Evolutionary conservation across 345 rosid species (phyloP).

Genomic region (Sonneratia caseolaris): DNA sequence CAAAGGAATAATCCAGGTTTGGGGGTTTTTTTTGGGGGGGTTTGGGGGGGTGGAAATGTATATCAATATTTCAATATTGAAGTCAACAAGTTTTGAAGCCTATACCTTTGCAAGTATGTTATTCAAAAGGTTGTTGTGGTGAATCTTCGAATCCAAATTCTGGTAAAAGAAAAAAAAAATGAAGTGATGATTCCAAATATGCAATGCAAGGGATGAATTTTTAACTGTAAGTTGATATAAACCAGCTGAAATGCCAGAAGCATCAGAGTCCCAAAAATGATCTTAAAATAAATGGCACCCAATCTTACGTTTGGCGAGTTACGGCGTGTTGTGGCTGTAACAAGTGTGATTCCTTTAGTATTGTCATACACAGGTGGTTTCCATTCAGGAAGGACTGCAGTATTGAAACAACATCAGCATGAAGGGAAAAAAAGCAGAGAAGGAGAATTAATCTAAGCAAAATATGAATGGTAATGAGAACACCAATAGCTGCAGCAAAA

Average conservation of each 20-base stretch:
- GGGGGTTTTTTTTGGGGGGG: no score
- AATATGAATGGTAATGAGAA: slow-evolving; percentile 1
- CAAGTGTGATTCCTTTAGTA: slow-evolving; percentile 57
- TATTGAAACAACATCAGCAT: slow-evolving; percentile 6
- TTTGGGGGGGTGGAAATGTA: no score
- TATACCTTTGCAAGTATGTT: slow-evolving; percentile 88
- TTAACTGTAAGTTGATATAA: not conserved
- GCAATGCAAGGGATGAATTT: not conserved
- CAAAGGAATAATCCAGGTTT: not conserved
- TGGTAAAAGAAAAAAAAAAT: slow-evolving; percentile 17
- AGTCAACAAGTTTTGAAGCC: not conserved
- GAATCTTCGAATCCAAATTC: slow-evolving; percentile 95
- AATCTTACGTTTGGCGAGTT: slow-evolving; percentile 75
- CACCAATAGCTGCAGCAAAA: not conserved
- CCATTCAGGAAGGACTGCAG: slow-evolving; percentile 88
- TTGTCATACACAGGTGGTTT: slow-evolving; percentile 96
- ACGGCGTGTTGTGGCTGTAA: slow-evolving; percentile 89
- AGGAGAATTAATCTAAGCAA: slow-evolving; percentile 3
- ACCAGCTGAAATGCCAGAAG: not conserved
- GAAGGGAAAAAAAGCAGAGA: no score
- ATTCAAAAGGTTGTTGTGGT: slow-evolving; percentile 88
- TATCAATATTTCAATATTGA: not conserved
- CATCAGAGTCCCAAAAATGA: not conserved
- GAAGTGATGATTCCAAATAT: not conserved
- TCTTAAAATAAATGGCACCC: not conserved